Evolutionary conservation across 805 yeast species (phyloP), one percentile per base, ranked within the genome.

Genomic region (Spathaspora arborariae): DNA sequence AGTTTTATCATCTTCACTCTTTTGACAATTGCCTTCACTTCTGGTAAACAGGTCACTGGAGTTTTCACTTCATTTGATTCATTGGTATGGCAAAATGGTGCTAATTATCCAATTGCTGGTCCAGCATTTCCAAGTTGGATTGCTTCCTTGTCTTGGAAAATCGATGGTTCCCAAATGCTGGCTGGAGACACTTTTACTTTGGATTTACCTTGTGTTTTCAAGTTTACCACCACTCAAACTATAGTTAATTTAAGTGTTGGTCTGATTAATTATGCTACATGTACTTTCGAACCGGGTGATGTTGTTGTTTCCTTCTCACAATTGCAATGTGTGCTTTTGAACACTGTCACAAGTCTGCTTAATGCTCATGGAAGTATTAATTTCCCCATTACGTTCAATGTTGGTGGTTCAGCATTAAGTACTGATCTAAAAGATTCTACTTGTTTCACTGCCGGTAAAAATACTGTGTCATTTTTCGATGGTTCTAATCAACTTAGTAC

Each of bases 111-210:
- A 2, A 18, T 16, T 35, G 33, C 30, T 11, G 27, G 20, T 10
- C 53, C 53, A 10, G 13, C 39, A 2, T 33, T 33, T 16, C 51
- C 51, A n/a, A 44, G 45, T 43, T 50, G 65, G 64, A 37, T 46
- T 10, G 60, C 63, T 10, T 42, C 52, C 1, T 34, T 63, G 6
- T 44, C 46, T 3, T 63, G 68, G 68, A 16, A 27, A 3, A 52
- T 63, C 18, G 19, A 41, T 8, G 57, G 58, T 15, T 5, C 47
- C 8, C 39, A 47, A 4, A 52, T 56, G 2, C 10, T 18, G 1
- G 35, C 67, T 0, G 65, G 64, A 33, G 69, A 64, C 45, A 60
- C 63, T 7, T 63, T 64, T 36, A 45, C 54, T 8, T 56, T 64
- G 42, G 42, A 43, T 21, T 41, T 64, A 48, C 67, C 66, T 4